A percentile compares a stretch with the other conserved stretches of the same genome.
phyloP scores from a whole-genome alignment of 2,329 filamentous ascomycete genomes.

The Pseudogymnoascus sp. region DNA sequence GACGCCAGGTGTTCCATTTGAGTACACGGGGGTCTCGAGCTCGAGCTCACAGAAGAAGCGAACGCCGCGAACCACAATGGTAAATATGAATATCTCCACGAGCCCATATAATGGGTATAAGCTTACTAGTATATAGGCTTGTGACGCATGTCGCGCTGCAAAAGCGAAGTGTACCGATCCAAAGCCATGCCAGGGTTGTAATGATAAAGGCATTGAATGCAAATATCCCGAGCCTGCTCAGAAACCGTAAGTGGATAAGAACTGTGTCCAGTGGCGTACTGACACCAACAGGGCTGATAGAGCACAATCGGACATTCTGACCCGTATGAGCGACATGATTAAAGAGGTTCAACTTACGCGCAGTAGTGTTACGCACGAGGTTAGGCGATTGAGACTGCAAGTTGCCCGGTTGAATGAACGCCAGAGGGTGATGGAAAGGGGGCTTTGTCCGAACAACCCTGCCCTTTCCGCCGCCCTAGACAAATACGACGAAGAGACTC shows the following conservation, averaged over 20 bases:
- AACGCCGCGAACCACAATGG: constrained; percentile 35
- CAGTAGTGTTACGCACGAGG: background rate
- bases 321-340: constrained; percentile 28
- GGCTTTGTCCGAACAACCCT: background rate
- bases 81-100: constrained; percentile 23
- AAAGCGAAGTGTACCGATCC: constrained; percentile 91
- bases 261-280: constrained; percentile 22
- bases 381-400: no score
- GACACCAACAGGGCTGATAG: constrained; percentile 37
- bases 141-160: constrained; percentile 76
- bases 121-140: constrained; percentile 51
- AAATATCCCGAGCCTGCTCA: constrained; percentile 86
- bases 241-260: constrained; percentile 63
- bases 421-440: background rate
- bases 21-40: constrained; percentile 11
- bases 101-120: constrained; percentile 13
- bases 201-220: constrained; percentile 75
- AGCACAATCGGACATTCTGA: constrained; percentile 51
- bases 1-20: background rate
- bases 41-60: background rate
- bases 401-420: no score
- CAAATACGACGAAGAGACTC: background rate
- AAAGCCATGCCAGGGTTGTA: constrained; percentile 76
- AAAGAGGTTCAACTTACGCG: constrained; percentile 25
- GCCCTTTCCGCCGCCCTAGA: background rate